Base-by-base conservation (phyloP, 179 eudicot species). In the Sideroxylon spinosum region DNA sequence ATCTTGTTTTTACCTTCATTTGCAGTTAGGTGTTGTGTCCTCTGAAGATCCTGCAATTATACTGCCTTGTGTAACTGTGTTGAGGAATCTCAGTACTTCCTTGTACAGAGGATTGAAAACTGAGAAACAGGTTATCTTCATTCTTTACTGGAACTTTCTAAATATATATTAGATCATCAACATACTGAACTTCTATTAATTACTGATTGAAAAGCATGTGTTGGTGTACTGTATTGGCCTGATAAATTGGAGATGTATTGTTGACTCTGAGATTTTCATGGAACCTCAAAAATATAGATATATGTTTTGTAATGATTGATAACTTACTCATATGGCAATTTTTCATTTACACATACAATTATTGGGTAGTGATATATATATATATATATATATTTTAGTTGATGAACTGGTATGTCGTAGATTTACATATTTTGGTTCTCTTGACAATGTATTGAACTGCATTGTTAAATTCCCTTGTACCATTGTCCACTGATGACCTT, bases 41-140 rank as follows among this genome's bases (percentile, higher is more conserved):
- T 37, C 86, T 72, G 89, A 86, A 78, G 93, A 91, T 77, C 76
- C 87, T 70, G 92, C 89, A n/a, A 67, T 88, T 65, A 22, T 87
- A 48, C 85, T 83, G 78, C 97, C 97, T 71, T 95, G 91, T 86
- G 65, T 87, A 48, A 83, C 97, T 55, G 86, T 90, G 63, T 79
- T 95, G 84, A 84, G 81, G 81, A 86, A 80, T 63, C 83, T 95
- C 69, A 86, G 71, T 63, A 82, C 74, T 69, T 74, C 86, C 61
- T 72, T 93, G 3, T 89, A 83, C 78, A 76, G 81, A 76, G 79
- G 84, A 73, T 79, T 95, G 86, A 84, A 85, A 77, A 70, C 83
- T 52, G 88, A 88, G 83, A 79, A 65, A 69, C 94, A 91, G 93
- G 93, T 90, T 73, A 29, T 46, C 57, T 56, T 52, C 61, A n/a